These are phyloP conservation scores for Xylaria telfairii DNA, from an alignment of 495 filamentous ascomycete species.

Conservation along the genomic window DNA sequence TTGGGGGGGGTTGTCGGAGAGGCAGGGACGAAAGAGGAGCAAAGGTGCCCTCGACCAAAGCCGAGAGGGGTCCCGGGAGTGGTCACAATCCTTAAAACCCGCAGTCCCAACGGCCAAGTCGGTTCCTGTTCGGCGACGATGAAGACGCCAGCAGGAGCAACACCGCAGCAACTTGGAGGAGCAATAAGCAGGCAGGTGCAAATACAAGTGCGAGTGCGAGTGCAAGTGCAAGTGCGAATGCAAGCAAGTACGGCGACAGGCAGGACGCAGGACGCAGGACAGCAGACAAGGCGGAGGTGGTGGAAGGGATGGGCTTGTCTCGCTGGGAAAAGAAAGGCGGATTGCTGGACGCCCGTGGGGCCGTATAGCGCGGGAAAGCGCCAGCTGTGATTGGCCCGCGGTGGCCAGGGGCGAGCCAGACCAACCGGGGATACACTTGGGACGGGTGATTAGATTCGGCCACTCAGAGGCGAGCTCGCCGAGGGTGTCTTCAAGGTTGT, in stretches of 20 bases:
- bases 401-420: constrained; percentile 19
- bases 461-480: constrained; percentile 22
- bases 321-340: constrained; percentile 28
- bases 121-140: background rate
- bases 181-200: background rate
- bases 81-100: constrained; percentile 1
- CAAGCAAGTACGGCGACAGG: constrained; percentile 9
- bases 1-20: background rate
- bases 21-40: constrained; percentile 3
- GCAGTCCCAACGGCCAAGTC: background rate
- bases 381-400: constrained; percentile 10
- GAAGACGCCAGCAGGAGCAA: background rate
- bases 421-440: constrained; percentile 23
- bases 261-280: constrained; percentile 13
- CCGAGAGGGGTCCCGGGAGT: background rate
- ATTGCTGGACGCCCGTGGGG: constrained; percentile 8
- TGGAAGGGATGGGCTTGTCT: constrained; percentile 21
- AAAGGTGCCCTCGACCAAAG: background rate
- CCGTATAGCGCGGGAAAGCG: constrained; percentile 8
- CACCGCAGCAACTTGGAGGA: background rate
- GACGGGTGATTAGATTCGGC: constrained; percentile 24
- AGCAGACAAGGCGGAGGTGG: constrained; percentile 20
- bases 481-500: constrained; percentile 8
- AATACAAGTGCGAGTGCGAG: background rate
- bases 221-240: background rate